phyloP scores from a whole-genome alignment of 345 rosid species.

The Aegle marmelos region DNA sequence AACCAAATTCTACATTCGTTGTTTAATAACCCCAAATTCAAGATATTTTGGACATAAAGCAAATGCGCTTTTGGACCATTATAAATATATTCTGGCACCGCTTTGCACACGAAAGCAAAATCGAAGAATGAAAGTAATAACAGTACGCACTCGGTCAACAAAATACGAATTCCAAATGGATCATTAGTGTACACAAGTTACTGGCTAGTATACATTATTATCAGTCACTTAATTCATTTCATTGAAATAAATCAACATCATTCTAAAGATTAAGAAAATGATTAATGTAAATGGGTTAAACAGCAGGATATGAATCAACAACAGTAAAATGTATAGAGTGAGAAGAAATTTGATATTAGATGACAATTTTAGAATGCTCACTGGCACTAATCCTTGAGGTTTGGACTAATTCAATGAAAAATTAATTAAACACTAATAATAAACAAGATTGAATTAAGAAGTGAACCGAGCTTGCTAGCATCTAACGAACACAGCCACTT shows the following conservation, averaged over 20 bases:
- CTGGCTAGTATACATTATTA: too few relatives aligned
- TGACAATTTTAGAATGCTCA: background rate
- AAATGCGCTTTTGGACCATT: conserved; percentile 6
- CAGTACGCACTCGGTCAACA: background rate
- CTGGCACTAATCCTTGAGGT: background rate
- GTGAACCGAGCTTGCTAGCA: conserved; percentile 4
- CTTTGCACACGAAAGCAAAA: background rate
- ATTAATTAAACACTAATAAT: too few relatives aligned
- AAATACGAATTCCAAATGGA: background rate
- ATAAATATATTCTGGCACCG: background rate
- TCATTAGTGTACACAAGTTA: background rate
- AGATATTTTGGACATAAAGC: conserved; percentile 6
- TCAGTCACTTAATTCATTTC: too few relatives aligned
- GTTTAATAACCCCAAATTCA: background rate
- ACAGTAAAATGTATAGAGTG: background rate
- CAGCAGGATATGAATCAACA: too few relatives aligned
- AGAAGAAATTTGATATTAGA: background rate
- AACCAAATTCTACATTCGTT: conserved; percentile 9
- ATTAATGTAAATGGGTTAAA: too few relatives aligned
- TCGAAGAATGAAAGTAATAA: background rate
- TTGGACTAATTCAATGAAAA: background rate
- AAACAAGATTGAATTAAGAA: background rate
- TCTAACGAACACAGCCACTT: conserved; percentile 14
- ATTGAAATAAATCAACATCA: too few relatives aligned
- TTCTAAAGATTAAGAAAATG: too few relatives aligned